Base-by-base conservation (phyloP, 2,329 filamentous ascomycete genomes). In the Leptographium procerum region DNA sequence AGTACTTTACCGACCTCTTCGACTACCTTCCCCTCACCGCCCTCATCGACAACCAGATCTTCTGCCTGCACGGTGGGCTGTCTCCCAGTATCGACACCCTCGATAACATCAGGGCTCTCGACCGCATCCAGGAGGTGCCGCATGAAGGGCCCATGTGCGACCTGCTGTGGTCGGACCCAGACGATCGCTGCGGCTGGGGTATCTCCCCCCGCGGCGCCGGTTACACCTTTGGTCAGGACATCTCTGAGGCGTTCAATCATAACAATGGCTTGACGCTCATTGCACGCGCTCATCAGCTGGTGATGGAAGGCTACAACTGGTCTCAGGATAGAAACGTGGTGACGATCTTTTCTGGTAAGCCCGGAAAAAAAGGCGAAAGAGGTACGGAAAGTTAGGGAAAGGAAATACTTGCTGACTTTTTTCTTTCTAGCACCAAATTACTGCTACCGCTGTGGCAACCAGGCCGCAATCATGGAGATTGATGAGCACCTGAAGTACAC, bases 231-330 rank as follows among this genome's bases (percentile, higher is more conserved):
- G 91, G 89, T 60, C 91, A 96, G 76, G 92, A 97, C 71, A 97
- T 97, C 68, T 96, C 90, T 40, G 92, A 99, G 76, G 92, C 92
- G 1, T 99, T 99, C 78, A 97, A 97, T 75, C 92, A 97, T 72
- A 97, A 97, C 81, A 99, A 99, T 69, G 92, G 91, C 59, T 77
- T 99, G 74, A 97, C 92, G 57, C 79, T 97, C 62, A 95, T 99
- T 69, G 94, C 94, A 61, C 83, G 94, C 73, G 94, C 94, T 58
- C 94, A 99, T 80, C 94, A 99, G 77, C 78, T 99, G 71, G 94
- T 99, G 61, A 99, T 97, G 92, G 94, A 99, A 73, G 94, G 94
- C 54, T 99, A 97, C 75, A 99, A 97, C 73, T 99, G 94, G 94
- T 96, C 91, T 64, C 94, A 97, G 73, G 94, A 97, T 71, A 80